Conservation (phyloP, 2,329 filamentous ascomycete genomes). For the Meredithiella fracta region DNA sequence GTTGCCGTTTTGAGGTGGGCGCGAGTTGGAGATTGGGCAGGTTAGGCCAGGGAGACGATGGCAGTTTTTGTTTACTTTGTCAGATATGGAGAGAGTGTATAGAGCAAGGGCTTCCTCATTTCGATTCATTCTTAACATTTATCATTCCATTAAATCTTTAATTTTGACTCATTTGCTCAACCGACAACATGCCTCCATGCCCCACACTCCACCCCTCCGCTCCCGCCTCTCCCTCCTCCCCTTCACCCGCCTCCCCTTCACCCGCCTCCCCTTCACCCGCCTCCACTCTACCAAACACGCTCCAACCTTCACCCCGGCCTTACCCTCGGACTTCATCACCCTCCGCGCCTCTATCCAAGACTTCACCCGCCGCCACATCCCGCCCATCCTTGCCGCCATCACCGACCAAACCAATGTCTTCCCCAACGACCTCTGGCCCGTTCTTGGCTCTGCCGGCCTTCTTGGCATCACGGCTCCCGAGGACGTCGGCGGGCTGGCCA, state of each 20-base stretch:
- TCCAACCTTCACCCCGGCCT: slow-evolving; percentile 49
- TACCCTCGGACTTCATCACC: slow-evolving; percentile 58
- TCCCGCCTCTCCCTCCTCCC: slow-evolving; percentile 14
- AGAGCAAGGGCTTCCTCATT: too few species aligned
- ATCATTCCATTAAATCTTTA: too few species aligned
- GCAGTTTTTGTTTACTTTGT: too few species aligned
- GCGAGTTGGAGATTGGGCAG: neutral
- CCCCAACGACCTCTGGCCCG: slow-evolving; percentile 80
- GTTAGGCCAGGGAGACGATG: neutral
- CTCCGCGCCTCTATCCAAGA: slow-evolving; percentile 73
- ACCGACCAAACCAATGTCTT: slow-evolving; percentile 85
- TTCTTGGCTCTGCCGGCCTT: slow-evolving; percentile 80
- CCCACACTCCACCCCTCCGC: neutral
- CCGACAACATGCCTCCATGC: too few species aligned
- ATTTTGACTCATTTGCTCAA: too few species aligned
- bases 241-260: neutral
- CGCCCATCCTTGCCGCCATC: slow-evolving; percentile 61
- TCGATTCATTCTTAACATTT: too few species aligned
- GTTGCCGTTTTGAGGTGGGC: too few species aligned
- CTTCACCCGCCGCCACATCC: slow-evolving; percentile 75
- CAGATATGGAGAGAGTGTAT: neutral
- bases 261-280: slow-evolving; percentile 23
- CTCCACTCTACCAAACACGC: slow-evolving; percentile 43
- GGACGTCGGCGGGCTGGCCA: slow-evolving; percentile 70
- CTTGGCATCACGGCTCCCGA: slow-evolving; percentile 89